Percentiles rank a stretch among this genome's conserved stretches.
These are phyloP conservation scores for Stemphylium lycopersici DNA, from an alignment of 2,329 filamentous ascomycete species.

Conservation along the genomic window DNA sequence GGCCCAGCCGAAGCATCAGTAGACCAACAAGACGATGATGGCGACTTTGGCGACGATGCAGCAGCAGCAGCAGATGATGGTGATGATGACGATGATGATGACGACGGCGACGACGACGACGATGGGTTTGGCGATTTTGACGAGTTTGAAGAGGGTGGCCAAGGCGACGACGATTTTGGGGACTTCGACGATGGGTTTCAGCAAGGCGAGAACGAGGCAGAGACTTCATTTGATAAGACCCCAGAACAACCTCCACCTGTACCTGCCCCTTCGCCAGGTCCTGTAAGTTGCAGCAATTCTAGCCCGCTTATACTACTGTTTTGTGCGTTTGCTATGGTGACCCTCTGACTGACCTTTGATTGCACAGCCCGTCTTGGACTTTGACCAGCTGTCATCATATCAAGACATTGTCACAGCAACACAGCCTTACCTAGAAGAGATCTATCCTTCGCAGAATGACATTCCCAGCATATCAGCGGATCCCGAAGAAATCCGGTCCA, in stretches of 20 bases:
- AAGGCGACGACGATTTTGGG: constrained; percentile 54
- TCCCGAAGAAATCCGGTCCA: constrained; percentile 36
- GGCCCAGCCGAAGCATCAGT: constrained; percentile 17
- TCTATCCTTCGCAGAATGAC: constrained; percentile 58
- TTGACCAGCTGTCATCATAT: constrained; percentile 63
- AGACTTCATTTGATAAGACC: constrained; percentile 49
- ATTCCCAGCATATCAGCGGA: constrained; percentile 53
- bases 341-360: constrained; percentile 36
- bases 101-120: constrained; percentile 29
- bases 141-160: constrained; percentile 62
- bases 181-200: constrained; percentile 58
- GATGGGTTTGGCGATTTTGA: constrained; percentile 63
- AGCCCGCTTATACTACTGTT: constrained; percentile 43
- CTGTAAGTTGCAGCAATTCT: constrained; percentile 55
- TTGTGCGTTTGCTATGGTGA: constrained; percentile 35
- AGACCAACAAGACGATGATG: constrained; percentile 16
- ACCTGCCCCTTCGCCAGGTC: constrained; percentile 51
- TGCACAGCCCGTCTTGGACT: constrained; percentile 69
- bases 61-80: constrained; percentile 55
- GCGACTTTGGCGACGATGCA: constrained; percentile 32
- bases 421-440: constrained; percentile 67
- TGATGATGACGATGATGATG: constrained; percentile 24
- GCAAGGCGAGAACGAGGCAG: constrained; percentile 47
- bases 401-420: constrained; percentile 66
- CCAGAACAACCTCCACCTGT: constrained; percentile 45